Evolutionary conservation across 2,329 filamentous ascomycete species (phyloP).

Genomic region (Pezicula rhizophila): DNA sequence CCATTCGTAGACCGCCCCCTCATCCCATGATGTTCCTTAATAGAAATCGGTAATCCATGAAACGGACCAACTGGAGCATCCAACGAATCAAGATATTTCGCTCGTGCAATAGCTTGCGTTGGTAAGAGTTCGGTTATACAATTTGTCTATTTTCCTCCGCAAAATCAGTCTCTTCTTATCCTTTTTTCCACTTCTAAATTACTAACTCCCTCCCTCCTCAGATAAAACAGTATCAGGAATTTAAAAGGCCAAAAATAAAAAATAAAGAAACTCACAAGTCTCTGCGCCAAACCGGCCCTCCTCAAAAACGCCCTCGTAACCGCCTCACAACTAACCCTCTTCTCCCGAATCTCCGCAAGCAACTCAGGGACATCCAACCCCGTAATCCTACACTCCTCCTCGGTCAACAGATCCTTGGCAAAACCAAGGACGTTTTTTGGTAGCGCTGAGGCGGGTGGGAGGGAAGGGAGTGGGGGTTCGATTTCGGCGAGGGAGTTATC

Average conservation of each 20-base stretch:
- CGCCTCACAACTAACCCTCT: conserved; percentile 8
- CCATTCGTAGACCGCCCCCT: conserved; percentile 37
- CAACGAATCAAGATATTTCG: conserved; percentile 13
- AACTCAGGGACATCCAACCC: conserved; percentile 9
- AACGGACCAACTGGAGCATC: conserved; percentile 44
- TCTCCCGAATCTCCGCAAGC: conserved; percentile 6
- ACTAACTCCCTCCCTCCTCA: too few relatives aligned
- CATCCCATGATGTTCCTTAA: conserved; percentile 46
- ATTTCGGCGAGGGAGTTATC: conserved; percentile 9
- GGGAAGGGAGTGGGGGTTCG: conserved; percentile 7
- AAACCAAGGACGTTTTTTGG: conserved; percentile 12
- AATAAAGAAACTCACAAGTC: conserved; percentile 8
- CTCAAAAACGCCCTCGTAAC: conserved; percentile 14
- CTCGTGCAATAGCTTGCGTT: conserved; percentile 11
- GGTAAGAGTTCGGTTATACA: conserved; percentile 17
- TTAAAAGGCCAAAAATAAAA: neutral
- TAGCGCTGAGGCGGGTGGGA: conserved; percentile 3
- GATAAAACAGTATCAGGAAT: too few relatives aligned
- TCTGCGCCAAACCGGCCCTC: conserved; percentile 13
- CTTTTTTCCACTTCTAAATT: neutral
- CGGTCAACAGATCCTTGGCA: conserved; percentile 7
- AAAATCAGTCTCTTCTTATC: neutral
- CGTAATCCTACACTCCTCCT: conserved; percentile 12
- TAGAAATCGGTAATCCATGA: conserved; percentile 50
- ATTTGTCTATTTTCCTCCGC: conserved; percentile 9